Evolutionary conservation across 23 red algal species (phyloP).

Genomic region (Gracilariopsis chorda): DNA sequence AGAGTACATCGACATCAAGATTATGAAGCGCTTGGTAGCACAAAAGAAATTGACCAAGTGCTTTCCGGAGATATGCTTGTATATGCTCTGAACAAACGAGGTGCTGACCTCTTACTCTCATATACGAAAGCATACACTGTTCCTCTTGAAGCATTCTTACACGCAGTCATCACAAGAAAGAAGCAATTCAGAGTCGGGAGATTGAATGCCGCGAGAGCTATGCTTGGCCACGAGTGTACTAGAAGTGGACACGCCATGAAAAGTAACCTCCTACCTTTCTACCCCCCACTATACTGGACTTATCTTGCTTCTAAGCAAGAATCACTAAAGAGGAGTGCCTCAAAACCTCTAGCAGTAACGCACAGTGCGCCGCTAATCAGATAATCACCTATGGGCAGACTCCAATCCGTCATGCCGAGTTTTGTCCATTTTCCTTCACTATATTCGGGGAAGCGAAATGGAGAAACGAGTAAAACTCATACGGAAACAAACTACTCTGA

Average conservation of each 20-base stretch:
- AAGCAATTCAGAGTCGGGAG: not conserved
- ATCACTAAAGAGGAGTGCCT: too few relatives aligned
- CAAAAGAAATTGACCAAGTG: not conserved
- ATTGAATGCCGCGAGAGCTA: too few relatives aligned
- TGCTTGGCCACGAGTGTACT: not conserved
- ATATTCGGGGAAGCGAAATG: too few relatives aligned
- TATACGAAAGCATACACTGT: not conserved
- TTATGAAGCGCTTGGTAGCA: not conserved
- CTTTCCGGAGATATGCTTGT: not conserved
- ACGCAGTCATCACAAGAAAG: not conserved
- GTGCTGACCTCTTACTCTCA: not conserved
- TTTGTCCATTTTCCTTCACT: too few relatives aligned
- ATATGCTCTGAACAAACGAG: not conserved
- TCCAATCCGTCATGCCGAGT: too few relatives aligned
- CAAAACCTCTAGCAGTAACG: too few relatives aligned
- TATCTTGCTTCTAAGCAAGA: too few relatives aligned
- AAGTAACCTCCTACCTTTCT: not conserved
- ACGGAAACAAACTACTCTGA: too few relatives aligned
- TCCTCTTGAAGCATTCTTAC: not conserved
- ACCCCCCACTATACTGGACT: constrained; percentile 1
- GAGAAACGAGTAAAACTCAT: too few relatives aligned
- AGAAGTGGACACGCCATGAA: not conserved
- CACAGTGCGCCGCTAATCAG: too few relatives aligned
- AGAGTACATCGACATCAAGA: too few relatives aligned
- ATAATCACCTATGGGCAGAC: too few relatives aligned